These are phyloP conservation scores for Blastomyces parvus DNA, from an alignment of 2,329 filamentous ascomycete genomes.

Conservation along the genomic window DNA sequence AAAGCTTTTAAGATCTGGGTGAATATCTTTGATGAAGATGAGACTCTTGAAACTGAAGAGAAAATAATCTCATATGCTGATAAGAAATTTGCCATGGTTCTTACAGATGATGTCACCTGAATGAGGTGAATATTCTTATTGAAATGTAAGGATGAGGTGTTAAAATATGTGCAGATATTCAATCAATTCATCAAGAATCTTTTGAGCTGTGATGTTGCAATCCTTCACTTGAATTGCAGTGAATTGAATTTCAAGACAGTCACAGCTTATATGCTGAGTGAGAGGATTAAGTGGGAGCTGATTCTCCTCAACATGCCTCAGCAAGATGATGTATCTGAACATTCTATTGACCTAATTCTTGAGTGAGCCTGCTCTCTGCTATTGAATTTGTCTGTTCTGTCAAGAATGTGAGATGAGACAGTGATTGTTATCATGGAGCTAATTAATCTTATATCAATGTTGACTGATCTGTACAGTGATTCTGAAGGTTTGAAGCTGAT, in stretches of 20 bases:
- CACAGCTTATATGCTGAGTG: background rate
- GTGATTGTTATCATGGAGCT: too few relatives aligned
- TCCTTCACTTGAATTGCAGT: background rate
- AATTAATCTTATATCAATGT: too few relatives aligned
- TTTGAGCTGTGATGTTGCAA: background rate
- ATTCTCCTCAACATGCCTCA: background rate
- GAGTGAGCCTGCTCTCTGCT: background rate
- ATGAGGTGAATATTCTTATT: too few relatives aligned
- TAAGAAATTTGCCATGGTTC: too few relatives aligned
- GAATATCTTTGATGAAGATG: background rate
- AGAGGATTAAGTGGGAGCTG: background rate
- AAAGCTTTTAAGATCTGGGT: background rate
- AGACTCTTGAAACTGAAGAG: too few relatives aligned
- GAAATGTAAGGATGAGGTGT: background rate
- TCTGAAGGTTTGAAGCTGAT: too few relatives aligned
- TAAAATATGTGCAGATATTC: background rate
- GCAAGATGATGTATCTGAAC: background rate
- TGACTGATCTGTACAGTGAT: too few relatives aligned
- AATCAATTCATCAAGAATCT: slow-evolving; percentile 1
- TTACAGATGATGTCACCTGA: too few relatives aligned
- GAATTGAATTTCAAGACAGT: background rate
- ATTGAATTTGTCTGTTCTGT: too few relatives aligned
- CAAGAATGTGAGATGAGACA: too few relatives aligned
- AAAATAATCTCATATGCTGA: too few relatives aligned
- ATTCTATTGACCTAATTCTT: background rate